A percentile compares a stretch with the other conserved stretches of the same genome.
phyloP scores from a whole-genome alignment of 1,284 basidiomycete species.

The Pascua guehoae region DNA sequence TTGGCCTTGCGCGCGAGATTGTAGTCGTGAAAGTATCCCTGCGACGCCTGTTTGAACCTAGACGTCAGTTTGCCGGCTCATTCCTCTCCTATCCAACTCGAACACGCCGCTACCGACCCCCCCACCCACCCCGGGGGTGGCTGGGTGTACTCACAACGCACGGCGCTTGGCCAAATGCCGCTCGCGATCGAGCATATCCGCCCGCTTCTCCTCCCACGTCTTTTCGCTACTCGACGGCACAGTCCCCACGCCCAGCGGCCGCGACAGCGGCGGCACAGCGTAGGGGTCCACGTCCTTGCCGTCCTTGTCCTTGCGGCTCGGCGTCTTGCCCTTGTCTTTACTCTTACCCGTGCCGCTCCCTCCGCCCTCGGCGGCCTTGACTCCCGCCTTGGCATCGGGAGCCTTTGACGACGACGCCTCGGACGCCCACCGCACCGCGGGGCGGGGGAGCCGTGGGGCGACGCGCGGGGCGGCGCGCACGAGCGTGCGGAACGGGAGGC shows the following conservation, averaged over 20 bases:
- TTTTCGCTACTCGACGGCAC: conserved; percentile 58
- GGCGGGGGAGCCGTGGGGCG: no score
- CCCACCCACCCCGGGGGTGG: no score
- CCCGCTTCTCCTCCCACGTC: conserved; percentile 64
- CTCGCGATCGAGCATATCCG: conserved; percentile 69
- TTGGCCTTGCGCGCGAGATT: conserved; percentile 64
- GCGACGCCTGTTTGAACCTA: conserved; percentile 70
- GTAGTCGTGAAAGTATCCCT: conserved; percentile 87
- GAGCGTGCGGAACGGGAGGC: no score
- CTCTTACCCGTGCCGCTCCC: not conserved
- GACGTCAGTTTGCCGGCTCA: no score
- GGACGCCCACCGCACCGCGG: no score
- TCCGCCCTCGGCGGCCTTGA: not conserved
- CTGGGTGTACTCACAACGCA: conserved; percentile 56
- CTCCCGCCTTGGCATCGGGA: no score
- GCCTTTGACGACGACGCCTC: no score
- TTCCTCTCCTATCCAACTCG: not conserved
- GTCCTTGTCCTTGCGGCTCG: not conserved
- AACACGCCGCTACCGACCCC: no score
- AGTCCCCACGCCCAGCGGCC: conserved; percentile 69
- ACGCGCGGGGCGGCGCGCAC: no score
- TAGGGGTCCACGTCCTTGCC: conserved; percentile 13
- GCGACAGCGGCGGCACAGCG: conserved; percentile 32
- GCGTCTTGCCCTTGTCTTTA: not conserved
- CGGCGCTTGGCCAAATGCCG: conserved; percentile 66